Base-by-base conservation (phyloP, 768 basidiomycete genomes). In the Hirschioporus abietinus region DNA sequence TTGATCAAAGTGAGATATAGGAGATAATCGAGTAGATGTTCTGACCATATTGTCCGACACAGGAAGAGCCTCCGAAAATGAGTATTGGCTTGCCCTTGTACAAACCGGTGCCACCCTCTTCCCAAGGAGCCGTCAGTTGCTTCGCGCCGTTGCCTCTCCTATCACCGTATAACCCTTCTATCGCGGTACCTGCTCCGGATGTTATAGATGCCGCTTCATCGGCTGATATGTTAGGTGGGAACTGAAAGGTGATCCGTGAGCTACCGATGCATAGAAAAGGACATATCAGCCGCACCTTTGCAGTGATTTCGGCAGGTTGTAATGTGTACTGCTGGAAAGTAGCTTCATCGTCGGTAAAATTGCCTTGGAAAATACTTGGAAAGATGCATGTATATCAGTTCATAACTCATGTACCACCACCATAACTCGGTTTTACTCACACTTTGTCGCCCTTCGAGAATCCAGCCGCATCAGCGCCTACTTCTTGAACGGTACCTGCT, bases 361-460 rank as follows among this genome's bases (percentile, higher is more conserved):
- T 36, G 7, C 35, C 35, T 15, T 36, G 34, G 67, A 34, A 35
- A 52, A 34, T 64, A 35, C 35, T 65, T 67, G n/a, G n/a, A n/a
- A n/a, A n/a, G 23, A 57, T 64, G 42, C 64, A 35, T 9, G n/a
- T n/a, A 63, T 64, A 35, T 35, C 23, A 60, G 60, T 60, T 64
- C 64, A 67, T 23, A 64, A n/a, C n/a, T n/a, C 64, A 8, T 42
- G 10, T 42, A 59, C 62, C 58, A 67, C 36, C 7, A 36, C 15
- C 7, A 36, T 64, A 64, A 67, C n/a, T n/a, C n/a, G n/a, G n/a
- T n/a, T n/a, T 61, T n/a, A 20, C 63, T 65, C 24, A 60, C 66
- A 75, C 72, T 30, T 69, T 69, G 64, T 73, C 71, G 25, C 74
- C 74, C 12, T 63, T 62, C 36, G 72, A 71, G 65, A 74, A 71